phyloP scores from a whole-genome alignment of 768 basidiomycete genomes.

The Amanita jacksonii region DNA sequence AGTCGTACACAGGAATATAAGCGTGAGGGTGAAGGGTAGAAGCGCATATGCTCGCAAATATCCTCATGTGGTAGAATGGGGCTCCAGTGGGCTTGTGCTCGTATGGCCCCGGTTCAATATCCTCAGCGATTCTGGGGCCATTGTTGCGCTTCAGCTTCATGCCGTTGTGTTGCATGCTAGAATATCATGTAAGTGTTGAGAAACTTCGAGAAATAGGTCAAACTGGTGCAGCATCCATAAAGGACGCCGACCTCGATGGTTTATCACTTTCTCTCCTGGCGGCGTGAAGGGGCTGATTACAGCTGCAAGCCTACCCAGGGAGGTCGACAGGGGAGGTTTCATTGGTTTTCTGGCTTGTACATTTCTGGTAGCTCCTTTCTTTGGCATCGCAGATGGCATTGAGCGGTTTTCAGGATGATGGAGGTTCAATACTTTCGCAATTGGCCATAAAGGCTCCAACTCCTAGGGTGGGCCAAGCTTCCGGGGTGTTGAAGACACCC shows the following conservation, averaged over 20 bases:
- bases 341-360: conserved; percentile 7
- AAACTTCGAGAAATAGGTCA: conserved; percentile 23
- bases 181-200: conserved; percentile 7
- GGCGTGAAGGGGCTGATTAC: neutral
- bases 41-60: conserved; percentile 76
- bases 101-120: conserved; percentile 67
- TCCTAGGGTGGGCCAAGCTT: conserved; percentile 25
- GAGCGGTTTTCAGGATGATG: conserved; percentile 5
- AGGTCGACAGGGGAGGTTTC: conserved; percentile 39
- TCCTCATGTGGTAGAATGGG: conserved; percentile 84
- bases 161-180: neutral
- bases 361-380: conserved; percentile 5
- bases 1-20: conserved; percentile 82
- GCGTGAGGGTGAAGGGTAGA: conserved; percentile 79
- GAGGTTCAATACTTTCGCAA: neutral
- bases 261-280: neutral
- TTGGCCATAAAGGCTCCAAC: neutral
- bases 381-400: neutral
- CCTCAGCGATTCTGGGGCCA: conserved; percentile 60
- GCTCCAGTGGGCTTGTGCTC: conserved; percentile 75
- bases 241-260: conserved; percentile 5
- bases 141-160: conserved; percentile 39
- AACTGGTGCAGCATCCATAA: conserved; percentile 6
- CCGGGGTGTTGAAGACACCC: conserved; percentile 68
- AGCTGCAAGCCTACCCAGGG: conserved; percentile 36